These are phyloP conservation scores for Podila epicladia DNA, from an alignment of 192 early-diverging fungal genomes.

Conservation along the genomic window DNA sequence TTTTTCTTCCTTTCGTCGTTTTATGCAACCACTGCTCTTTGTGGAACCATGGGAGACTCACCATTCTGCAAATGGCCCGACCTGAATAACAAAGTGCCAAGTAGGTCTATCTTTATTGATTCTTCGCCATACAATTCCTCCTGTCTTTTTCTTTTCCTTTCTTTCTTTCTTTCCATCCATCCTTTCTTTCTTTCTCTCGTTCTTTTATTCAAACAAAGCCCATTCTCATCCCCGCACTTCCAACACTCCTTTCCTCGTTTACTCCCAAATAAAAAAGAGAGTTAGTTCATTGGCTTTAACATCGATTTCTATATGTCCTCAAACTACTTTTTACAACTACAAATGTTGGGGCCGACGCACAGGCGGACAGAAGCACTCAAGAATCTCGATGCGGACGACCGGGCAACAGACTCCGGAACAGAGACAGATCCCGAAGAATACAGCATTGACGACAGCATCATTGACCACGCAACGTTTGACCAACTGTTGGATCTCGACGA, in stretches of 20 bases:
- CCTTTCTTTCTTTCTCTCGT: background rate
- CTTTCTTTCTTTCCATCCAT: background rate
- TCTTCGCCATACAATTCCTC: background rate
- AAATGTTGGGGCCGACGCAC: too few relatives aligned
- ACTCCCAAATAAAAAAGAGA: background rate
- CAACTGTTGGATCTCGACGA: slow-evolving; percentile 95
- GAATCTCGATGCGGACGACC: background rate
- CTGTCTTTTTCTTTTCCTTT: background rate
- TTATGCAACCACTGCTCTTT: too few relatives aligned
- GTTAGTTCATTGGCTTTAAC: background rate
- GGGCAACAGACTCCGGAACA: background rate
- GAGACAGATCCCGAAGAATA: slow-evolving; percentile 1
- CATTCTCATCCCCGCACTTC: background rate
- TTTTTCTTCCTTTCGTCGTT: too few relatives aligned
- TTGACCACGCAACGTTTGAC: slow-evolving; percentile 86
- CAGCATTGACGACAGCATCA: slow-evolving; percentile 58
- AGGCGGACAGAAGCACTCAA: background rate
- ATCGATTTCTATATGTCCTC: background rate
- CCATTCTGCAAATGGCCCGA: too few relatives aligned
- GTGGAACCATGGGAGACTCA: too few relatives aligned
- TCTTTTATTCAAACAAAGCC: background rate
- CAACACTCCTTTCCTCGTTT: background rate
- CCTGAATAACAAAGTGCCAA: too few relatives aligned
- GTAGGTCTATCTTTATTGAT: background rate
- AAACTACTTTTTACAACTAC: background rate